These are phyloP conservation scores for Argentina anserina DNA, from an alignment of 306 rosid genomes.

Conservation along the genomic window DNA sequence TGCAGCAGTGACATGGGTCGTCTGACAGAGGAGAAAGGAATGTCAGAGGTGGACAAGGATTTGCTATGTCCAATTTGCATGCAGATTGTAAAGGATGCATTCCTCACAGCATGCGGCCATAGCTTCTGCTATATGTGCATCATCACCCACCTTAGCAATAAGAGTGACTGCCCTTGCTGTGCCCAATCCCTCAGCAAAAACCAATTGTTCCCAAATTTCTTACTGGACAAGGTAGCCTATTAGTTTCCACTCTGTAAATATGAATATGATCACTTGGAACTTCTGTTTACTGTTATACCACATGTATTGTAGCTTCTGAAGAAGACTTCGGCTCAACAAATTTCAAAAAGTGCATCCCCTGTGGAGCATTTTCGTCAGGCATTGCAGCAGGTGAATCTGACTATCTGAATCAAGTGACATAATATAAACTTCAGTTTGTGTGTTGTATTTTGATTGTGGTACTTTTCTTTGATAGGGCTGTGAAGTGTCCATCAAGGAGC, in stretches of 20 bases:
- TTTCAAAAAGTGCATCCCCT: slow-evolving; percentile 76
- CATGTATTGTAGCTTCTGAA: slow-evolving; percentile 72
- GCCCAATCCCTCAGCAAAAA: slow-evolving; percentile 67
- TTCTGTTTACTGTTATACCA: slow-evolving; percentile 67
- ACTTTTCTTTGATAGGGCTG: slow-evolving; percentile 59
- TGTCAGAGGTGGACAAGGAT: slow-evolving; percentile 67
- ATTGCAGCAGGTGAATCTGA: slow-evolving; percentile 62
- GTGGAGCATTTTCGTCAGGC: slow-evolving; percentile 79
- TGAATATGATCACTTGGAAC: slow-evolving; percentile 40
- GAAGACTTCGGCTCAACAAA: slow-evolving; percentile 78
- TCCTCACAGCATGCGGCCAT: slow-evolving; percentile 88
- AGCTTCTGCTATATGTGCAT: slow-evolving; percentile 98
- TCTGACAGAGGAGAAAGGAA: slow-evolving; percentile 8
- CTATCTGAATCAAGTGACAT: background rate
- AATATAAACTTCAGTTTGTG: background rate
- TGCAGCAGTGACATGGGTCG: slow-evolving; percentile 2
- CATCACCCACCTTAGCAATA: slow-evolving; percentile 84
- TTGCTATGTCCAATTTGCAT: slow-evolving; percentile 94
- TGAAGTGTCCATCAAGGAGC: slow-evolving; percentile 81
- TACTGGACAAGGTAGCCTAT: slow-evolving; percentile 71
- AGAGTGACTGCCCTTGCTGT: slow-evolving; percentile 97
- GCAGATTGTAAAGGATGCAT: slow-evolving; percentile 85
- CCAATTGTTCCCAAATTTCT: slow-evolving; percentile 72
- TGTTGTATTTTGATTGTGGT: slow-evolving; percentile 4
- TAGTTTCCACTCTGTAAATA: background rate